Evolutionary conservation across 192 early-diverging fungal species (phyloP), one percentile per base, ranked within the genome.

Genomic region (Coemansia umbellata): DNA sequence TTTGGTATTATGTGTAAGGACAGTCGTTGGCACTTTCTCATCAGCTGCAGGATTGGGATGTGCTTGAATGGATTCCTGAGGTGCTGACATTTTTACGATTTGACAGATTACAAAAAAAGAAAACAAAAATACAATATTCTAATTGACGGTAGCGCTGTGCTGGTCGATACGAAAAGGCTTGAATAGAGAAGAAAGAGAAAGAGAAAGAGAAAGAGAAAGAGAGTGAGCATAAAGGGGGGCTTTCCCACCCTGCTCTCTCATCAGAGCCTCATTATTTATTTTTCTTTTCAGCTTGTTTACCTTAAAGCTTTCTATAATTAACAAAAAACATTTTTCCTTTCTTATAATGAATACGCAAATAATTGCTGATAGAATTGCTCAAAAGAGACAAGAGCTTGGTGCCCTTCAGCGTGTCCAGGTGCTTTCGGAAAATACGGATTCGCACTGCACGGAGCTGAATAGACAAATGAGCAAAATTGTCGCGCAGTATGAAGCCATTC

Each of bases 401-500:
- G 73, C 73, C 22, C 62, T 76, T 4, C 49, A 65, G 50, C 56
- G 58, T 24, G 66, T 76, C 8, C 66, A 61, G 33, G 50, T 50
- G 28, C 56, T 76, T 40, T 68, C 73, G 1, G 62, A 76, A 40
- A 51, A 43, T 51, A 76, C 73, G 4, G 73, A 68, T 49, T 45
- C 66, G 10, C 73, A 76, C 33, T 76, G 73, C 37, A 26, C 65
- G 56, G 73, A 76, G 40, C 74, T 78, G 41, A 66, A 78, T 41
- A 58, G 67, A 24, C 66, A 78, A 71, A 66, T 78, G 58, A 35
- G 55, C 27, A 78, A 78, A 43, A 60, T 71, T 14, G 74, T 78
- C 24, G 30, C 50, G 17, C 66, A 78, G 41, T 76, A 76, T 48
- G 62, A 64, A 30, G 47, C 73, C 5, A 69, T 76, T 23, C 58